Percentiles rank a stretch among this genome's conserved stretches.
Conservation (phyloP, 108 stramenopile species). For the Stephanodiscus triporus region DNA sequence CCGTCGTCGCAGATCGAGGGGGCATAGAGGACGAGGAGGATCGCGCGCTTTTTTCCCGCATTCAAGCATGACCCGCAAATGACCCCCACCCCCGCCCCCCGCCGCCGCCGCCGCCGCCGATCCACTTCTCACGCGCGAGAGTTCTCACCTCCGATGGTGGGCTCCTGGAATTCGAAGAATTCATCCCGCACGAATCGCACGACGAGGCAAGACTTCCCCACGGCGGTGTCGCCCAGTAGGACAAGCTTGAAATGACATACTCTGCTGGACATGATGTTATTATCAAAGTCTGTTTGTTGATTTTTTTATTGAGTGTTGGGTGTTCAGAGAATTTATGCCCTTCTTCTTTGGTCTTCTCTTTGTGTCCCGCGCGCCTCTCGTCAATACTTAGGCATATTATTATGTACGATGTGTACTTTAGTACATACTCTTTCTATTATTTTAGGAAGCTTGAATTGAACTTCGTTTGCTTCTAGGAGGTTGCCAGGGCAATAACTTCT, state of each 20-base stretch:
- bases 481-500: no score
- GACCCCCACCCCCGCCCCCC: not conserved
- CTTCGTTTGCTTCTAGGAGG: no score
- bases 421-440: no score
- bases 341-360: no score
- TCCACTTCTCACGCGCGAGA: not conserved
- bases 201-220: slow-evolving; percentile 97
- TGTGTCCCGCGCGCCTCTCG: no score
- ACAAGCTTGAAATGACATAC: slow-evolving; percentile 99
- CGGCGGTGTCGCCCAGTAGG: slow-evolving; percentile 97
- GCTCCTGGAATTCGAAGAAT: slow-evolving; percentile 99
- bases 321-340: not conserved
- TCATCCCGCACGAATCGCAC: slow-evolving; percentile 98
- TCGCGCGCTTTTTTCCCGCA: no score
- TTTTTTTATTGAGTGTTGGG: no score
- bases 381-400: no score
- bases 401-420: no score
- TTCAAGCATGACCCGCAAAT: no score
- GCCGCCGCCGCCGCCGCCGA: not conserved
- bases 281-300: no score
- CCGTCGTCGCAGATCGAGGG: not conserved
- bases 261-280: slow-evolving; percentile 42
- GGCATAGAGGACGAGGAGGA: not conserved
- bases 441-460: no score
- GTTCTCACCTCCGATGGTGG: slow-evolving; percentile 91